Percentiles rank a stretch among this genome's conserved stretches.
These are phyloP conservation scores for Monosporascus sp. DNA, from an alignment of 2,329 filamentous ascomycete species.

Conservation along the genomic window DNA sequence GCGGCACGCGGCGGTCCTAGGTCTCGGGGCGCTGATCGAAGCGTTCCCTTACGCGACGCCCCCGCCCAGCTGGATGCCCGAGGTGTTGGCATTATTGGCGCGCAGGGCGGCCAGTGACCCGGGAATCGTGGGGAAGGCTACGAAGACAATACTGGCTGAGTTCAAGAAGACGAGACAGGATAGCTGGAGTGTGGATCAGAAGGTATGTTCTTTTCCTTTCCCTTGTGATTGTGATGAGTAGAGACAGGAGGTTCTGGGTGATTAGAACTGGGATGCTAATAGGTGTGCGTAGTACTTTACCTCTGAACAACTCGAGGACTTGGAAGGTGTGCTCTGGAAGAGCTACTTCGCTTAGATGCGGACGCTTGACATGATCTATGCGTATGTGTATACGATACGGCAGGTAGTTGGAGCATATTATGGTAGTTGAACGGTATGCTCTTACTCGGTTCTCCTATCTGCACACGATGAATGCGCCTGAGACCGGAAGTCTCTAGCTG, in stretches of 20 bases:
- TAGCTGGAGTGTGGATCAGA: conserved; percentile 96
- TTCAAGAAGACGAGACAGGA: conserved; percentile 99
- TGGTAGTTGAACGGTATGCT: too few species aligned
- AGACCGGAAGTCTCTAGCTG: too few species aligned
- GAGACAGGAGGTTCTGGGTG: background rate
- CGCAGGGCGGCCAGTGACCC: conserved; percentile 81
- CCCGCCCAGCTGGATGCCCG: conserved; percentile 89
- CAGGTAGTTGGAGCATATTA: too few species aligned
- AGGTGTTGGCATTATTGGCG: conserved; percentile 80
- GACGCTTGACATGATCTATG: conserved; percentile 1
- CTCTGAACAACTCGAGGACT: conserved; percentile 84
- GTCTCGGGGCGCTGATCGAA: conserved; percentile 83
- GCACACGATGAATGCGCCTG: too few species aligned
- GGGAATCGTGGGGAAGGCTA: conserved; percentile 90
- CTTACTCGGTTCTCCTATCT: too few species aligned
- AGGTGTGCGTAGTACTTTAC: conserved; percentile 64
- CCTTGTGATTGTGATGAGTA: background rate
- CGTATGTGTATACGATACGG: too few species aligned
- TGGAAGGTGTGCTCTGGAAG: conserved; percentile 98
- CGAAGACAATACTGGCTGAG: conserved; percentile 88
- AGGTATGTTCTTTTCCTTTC: conserved; percentile 55
- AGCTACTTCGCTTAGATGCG: conserved; percentile 83
- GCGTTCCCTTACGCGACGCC: conserved; percentile 95
- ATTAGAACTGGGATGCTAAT: conserved; percentile 19
- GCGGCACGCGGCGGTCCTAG: conserved; percentile 85